Percentiles rank a stretch among this genome's conserved stretches.
Evolutionary conservation across 371 early-diverging fungal genomes (phyloP).

Genomic region (Batkoa obscura): DNA sequence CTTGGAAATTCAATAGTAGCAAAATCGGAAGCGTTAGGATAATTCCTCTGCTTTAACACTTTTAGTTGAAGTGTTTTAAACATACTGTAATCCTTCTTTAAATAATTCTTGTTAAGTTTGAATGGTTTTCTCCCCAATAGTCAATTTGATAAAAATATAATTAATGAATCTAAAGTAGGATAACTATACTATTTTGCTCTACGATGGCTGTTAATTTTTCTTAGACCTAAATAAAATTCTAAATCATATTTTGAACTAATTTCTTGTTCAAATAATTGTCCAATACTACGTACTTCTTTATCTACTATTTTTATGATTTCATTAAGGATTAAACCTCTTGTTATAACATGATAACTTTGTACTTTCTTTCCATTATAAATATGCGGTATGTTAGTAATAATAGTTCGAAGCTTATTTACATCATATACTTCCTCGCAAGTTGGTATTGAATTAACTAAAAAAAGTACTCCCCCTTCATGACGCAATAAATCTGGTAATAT

Average conservation of each 20-base stretch:
- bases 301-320: slow-evolving; percentile 41
- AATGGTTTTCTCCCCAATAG: too few relatives aligned
- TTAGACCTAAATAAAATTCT: slow-evolving; percentile 22
- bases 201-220: not conserved
- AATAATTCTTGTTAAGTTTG: too few relatives aligned
- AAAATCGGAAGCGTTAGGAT: too few relatives aligned
- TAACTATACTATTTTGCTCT: not conserved
- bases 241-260: slow-evolving; percentile 18
- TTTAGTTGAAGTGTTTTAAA: too few relatives aligned
- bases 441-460: slow-evolving; percentile 21
- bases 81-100: too few relatives aligned
- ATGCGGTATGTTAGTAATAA: slow-evolving; percentile 41
- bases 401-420: slow-evolving; percentile 9
- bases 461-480: slow-evolving; percentile 40
- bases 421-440: slow-evolving; percentile 14
- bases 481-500: slow-evolving; percentile 34
- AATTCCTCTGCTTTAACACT: too few relatives aligned
- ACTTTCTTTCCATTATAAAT: slow-evolving; percentile 26
- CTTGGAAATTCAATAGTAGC: too few relatives aligned
- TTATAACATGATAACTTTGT: slow-evolving; percentile 39
- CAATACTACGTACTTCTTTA: slow-evolving; percentile 28
- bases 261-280: slow-evolving; percentile 30
- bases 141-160: too few relatives aligned
- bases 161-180: not conserved
- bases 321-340: slow-evolving; percentile 50